Evolutionary conservation across 1,139 yeast genomes (phyloP), one percentile per base, ranked within the genome.

Genomic region (Geotrichum armillariae): DNA sequence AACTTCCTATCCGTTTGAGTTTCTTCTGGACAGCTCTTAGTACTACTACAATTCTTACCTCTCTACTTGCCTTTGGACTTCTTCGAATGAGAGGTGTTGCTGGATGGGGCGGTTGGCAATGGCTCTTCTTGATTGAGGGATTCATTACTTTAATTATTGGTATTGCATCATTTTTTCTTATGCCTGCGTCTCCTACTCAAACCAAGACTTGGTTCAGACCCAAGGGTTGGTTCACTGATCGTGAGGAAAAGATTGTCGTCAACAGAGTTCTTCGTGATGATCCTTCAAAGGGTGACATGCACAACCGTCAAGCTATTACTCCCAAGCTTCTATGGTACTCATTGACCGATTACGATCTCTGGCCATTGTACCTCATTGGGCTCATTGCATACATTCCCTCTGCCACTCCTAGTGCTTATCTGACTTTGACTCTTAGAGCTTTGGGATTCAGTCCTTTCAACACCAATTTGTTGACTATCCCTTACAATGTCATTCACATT

Each of bases 201-300:
- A 82, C 86, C n/a, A 77, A 60, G 45, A 58, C 68, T 14, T 66
- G 72, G 69, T 68, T 69, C 53, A 69, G 76, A 25, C 75, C 74
- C 12, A 76, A 79, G 38, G 85, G 85, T 17, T 81, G 85, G 82
- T 82, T 75, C 56, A 73, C 76, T 8, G 81, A 75, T 3, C 67
- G 81, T 16, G 85, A 82, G 57, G 81, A 76, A 53, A 78, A 74
- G 52, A 79, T 82, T 44, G 75, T 80, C 20, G 84, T 81, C 33
- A 82, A 80, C 59, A 70, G 83, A 52, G 72, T 82, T 0, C 70
- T 82, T 42, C 65, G 87, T 55, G 86, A 82, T 58, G 88, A 82
- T 57, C 86, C 87, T 3, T 66, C 78, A 5, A 82, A 83, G 66
- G 85, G 86, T 14, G 82, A 77, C 54, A 82, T 82, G 86, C 75